These are phyloP conservation scores for Naumovozyma dairenensis DNA, from an alignment of 805 yeast genomes.

Conservation along the genomic window DNA sequence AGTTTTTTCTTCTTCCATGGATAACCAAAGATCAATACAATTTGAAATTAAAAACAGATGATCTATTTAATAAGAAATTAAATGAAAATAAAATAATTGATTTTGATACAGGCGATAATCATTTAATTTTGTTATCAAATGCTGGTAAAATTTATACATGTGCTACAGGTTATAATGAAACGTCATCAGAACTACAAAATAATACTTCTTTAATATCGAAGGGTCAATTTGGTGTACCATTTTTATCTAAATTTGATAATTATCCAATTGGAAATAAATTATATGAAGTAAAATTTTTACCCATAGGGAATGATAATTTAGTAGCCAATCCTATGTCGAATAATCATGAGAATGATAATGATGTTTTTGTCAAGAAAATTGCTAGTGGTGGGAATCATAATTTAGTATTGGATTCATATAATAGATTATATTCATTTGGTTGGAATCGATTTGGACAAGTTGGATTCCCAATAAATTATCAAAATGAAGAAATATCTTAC, in stretches of 20 bases:
- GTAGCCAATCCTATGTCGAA: too few relatives aligned
- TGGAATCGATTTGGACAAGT: constrained; percentile 77
- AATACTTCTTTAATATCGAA: constrained; percentile 27
- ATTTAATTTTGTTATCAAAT: constrained; percentile 53
- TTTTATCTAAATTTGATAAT: constrained; percentile 51
- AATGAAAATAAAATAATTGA: constrained; percentile 43
- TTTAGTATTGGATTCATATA: constrained; percentile 55
- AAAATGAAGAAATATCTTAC: constrained; percentile 56
- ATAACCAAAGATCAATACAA: constrained; percentile 12
- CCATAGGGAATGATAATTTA: too few relatives aligned
- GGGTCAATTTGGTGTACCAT: constrained; percentile 84
- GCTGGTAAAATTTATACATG: constrained; percentile 53
- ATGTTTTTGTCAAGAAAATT: constrained; percentile 43
- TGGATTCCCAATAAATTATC: constrained; percentile 57
- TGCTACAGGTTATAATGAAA: constrained; percentile 40
- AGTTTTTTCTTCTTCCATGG: constrained; percentile 22
- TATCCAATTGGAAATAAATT: constrained; percentile 41
- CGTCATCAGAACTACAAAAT: not conserved
- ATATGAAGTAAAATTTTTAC: constrained; percentile 33
- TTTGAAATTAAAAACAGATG: constrained; percentile 15
- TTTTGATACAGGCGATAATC: constrained; percentile 53
- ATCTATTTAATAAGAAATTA: constrained; percentile 23
- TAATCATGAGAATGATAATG: constrained; percentile 13
- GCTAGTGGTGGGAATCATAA: constrained; percentile 72
- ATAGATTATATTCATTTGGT: constrained; percentile 79